Percentiles rank a stretch among this genome's conserved stretches.
Evolutionary conservation across 345 rosid species (phyloP).

Genomic region (Sapria himalayana): DNA sequence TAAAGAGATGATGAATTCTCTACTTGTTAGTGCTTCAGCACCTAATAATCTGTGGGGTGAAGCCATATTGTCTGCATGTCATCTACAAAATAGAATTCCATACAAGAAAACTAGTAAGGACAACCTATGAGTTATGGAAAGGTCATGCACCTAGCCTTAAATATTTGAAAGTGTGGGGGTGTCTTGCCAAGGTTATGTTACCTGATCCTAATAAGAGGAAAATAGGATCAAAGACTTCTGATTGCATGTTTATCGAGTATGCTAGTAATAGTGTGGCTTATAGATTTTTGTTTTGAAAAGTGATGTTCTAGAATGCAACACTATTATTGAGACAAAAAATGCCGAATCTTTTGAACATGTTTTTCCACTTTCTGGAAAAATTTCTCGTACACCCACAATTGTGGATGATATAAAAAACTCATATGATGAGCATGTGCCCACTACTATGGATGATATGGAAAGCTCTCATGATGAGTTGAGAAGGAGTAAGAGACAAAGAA

Average conservation of each 20-base stretch:
- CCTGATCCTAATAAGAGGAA: not conserved
- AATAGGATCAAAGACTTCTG: not conserved
- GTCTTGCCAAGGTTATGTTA: not conserved
- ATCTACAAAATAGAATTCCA: too few species aligned
- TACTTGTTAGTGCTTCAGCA: not conserved
- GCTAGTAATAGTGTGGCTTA: constrained; percentile 1
- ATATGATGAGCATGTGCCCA: too few species aligned
- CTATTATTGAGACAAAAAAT: not conserved
- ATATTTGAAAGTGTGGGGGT: too few species aligned
- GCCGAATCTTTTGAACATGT: not conserved
- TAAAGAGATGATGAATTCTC: constrained; percentile 2
- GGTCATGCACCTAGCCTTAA: not conserved
- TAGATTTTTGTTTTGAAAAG: not conserved
- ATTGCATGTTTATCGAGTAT: too few species aligned
- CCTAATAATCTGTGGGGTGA: not conserved
- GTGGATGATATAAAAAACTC: too few species aligned
- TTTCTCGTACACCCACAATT: not conserved
- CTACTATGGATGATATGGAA: too few species aligned
- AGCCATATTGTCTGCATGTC: not conserved
- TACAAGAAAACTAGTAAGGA: too few species aligned
- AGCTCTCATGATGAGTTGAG: too few species aligned
- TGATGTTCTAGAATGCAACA: too few species aligned
- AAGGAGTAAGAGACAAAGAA: too few species aligned
- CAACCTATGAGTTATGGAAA: not conserved
- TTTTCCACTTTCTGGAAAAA: not conserved